phyloP scores from a whole-genome alignment of 2,329 filamentous ascomycete species.

The Cercospora zeina region DNA sequence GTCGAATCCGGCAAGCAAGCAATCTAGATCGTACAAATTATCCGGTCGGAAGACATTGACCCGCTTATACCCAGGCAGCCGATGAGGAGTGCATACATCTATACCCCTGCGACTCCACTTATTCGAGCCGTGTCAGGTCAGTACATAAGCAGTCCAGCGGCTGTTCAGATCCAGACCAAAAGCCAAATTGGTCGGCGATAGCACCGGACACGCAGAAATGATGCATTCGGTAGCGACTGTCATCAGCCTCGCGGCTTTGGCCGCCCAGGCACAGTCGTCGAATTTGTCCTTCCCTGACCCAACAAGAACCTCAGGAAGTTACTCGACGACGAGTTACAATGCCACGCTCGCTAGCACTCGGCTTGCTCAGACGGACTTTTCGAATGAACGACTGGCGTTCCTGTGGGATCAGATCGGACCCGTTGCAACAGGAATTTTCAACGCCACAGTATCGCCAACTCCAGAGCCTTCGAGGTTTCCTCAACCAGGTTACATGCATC shows the following conservation, averaged over 20 bases:
- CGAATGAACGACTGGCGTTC: constrained; percentile 49
- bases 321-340: constrained; percentile 43
- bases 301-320: constrained; percentile 14
- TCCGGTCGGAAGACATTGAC: constrained; percentile 1
- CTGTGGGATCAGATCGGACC: constrained; percentile 38
- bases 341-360: constrained; percentile 48
- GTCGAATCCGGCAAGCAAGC: neutral
- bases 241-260: neutral
- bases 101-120: neutral
- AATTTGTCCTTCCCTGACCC: constrained; percentile 12
- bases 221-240: neutral
- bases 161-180: neutral
- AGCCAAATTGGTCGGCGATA: neutral
- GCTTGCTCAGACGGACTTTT: constrained; percentile 49
- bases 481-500: constrained; percentile 45
- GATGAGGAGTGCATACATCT: constrained; percentile 4
- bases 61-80: constrained; percentile 3
- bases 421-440: constrained; percentile 31
- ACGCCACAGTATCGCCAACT: constrained; percentile 36
- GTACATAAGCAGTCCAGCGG: neutral
- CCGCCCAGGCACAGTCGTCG: constrained; percentile 5
- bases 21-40: neutral
- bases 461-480: constrained; percentile 39
- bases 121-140: neutral
- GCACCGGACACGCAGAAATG: neutral